Conservation (phyloP, 768 basidiomycete species). For the Cystofilobasidium ferigula region DNA sequence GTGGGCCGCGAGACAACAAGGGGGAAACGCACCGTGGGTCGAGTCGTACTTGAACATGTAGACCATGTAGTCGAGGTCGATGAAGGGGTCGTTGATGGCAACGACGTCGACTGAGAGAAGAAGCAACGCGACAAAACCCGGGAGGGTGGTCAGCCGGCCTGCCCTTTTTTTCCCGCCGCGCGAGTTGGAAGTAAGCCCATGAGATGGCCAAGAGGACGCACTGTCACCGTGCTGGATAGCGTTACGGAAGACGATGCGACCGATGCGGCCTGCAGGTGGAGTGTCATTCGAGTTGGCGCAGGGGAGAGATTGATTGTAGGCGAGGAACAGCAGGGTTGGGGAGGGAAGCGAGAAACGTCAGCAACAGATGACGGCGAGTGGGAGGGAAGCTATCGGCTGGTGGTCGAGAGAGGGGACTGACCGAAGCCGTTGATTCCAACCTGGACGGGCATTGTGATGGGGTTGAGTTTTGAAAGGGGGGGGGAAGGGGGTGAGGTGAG, state of each 20-base stretch:
- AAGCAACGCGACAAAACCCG: background rate
- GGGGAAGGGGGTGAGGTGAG: background rate
- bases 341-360: background rate
- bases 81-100: slow-evolving; percentile 96
- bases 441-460: slow-evolving; percentile 50
- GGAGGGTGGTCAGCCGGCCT: background rate
- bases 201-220: slow-evolving; percentile 36
- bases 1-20: background rate
- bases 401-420: slow-evolving; percentile 17
- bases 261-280: slow-evolving; percentile 71
- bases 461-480: no score
- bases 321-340: slow-evolving; percentile 5
- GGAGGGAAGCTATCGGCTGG: background rate
- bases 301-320: background rate
- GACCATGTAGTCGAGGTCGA: slow-evolving; percentile 94
- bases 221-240: slow-evolving; percentile 64
- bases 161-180: slow-evolving; percentile 23
- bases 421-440: slow-evolving; percentile 94
- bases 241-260: slow-evolving; percentile 95
- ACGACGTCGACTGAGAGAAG: slow-evolving; percentile 47
- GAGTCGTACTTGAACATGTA: slow-evolving; percentile 80
- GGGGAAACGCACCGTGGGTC: slow-evolving; percentile 37
- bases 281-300: background rate
- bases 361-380: background rate
- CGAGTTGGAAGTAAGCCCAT: background rate